Evolutionary conservation across 2,329 filamentous ascomycete species (phyloP), one percentile per base, ranked within the genome.

Genomic region (Parafenestella ontariensis): DNA sequence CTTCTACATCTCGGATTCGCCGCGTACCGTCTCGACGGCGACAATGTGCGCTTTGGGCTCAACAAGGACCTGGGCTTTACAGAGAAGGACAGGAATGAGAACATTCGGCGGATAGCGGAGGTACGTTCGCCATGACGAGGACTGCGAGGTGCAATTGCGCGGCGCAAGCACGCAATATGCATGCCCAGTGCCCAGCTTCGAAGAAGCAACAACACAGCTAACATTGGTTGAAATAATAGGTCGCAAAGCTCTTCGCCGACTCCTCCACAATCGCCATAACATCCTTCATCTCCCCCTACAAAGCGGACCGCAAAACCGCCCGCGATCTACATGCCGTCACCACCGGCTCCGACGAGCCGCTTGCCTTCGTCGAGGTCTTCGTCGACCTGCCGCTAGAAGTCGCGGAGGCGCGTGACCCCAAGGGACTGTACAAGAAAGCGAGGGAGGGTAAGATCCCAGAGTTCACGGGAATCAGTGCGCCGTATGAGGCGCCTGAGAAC

Each of bases 31-130:
- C 88, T 99, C 26, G 95, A 99, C 79, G 95, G 94, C 71, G 95
- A 99, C 85, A 99, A 99, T 79, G 89, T 99, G 64, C 94, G 95
- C 58, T 97, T 98, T 81, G 95, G 95, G 15, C 85, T 99, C 65
- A 99, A 98, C 87, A 96, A 96, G 80, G 94, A 98, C 81, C 85
- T 99, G 10, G 94, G 94, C 15, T 99, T 98, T 83, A 90, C 87
- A 62, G 94, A 96, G 74, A 87, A 87, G 73, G 93, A 97, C 82
- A 88, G 95, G 68, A 96, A 94, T 75, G 95, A 99, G 84, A 99
- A 99, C 82, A 99, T 99, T 75, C 88, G 95, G 57, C 88, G 95
- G 62, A 97, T 99, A 71, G 92, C 91, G 49, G 94, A 99, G 83
- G 79, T 80, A 69, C 24, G 65, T 59, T 13, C 13, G 13, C n/a